A percentile compares a stretch with the other conserved stretches of the same genome.
phyloP scores from a whole-genome alignment of 2,329 filamentous ascomycete species.

The Coniochaeta sp. region DNA sequence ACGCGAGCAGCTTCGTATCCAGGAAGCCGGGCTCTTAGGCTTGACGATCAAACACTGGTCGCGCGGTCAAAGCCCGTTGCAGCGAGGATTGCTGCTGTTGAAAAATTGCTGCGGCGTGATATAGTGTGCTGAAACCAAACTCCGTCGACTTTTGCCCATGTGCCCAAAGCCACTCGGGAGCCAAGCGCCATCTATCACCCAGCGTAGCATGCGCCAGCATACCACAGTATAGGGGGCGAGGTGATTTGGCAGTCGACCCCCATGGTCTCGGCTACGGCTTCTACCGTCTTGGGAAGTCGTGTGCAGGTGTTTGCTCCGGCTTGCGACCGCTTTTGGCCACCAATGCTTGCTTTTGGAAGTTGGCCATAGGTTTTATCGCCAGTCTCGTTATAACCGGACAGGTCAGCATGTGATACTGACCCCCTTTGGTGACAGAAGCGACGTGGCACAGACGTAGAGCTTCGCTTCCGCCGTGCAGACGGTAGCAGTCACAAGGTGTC shows the following conservation, averaged over 20 bases:
- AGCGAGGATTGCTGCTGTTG: no score
- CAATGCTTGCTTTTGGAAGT: background rate
- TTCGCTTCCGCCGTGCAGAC: background rate
- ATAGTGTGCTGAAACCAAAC: slow-evolving; percentile 1
- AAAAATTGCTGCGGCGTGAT: no score
- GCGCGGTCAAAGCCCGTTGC: background rate
- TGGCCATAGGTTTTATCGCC: background rate
- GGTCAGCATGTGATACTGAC: background rate
- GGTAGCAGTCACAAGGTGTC: background rate
- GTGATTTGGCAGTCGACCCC: background rate
- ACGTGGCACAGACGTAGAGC: background rate
- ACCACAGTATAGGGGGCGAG: background rate
- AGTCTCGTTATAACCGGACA: background rate
- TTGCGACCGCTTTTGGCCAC: background rate
- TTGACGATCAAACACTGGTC: background rate
- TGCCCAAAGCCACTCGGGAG: background rate
- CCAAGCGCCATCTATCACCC: background rate
- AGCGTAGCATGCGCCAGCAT: background rate
- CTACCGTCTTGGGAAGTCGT: background rate
- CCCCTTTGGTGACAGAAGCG: background rate
- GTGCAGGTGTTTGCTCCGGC: background rate
- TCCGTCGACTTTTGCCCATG: background rate
- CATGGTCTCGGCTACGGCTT: background rate
- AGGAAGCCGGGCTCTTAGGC: background rate
- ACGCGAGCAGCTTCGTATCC: background rate